Conservation (phyloP, 345 rosid genomes). For the Jatropha curcas region DNA sequence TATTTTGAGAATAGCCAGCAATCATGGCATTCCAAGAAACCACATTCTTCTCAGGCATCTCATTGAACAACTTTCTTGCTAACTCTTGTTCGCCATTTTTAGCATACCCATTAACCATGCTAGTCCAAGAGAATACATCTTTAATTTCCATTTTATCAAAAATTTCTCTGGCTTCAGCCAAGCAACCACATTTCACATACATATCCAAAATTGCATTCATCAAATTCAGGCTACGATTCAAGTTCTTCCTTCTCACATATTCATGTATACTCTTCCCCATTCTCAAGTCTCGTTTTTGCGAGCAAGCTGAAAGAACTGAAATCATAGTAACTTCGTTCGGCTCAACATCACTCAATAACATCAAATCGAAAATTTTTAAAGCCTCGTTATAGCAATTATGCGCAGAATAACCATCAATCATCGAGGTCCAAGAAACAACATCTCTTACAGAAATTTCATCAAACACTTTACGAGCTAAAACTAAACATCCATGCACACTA, state of each 20-base stretch:
- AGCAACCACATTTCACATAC: slow-evolving; percentile 44
- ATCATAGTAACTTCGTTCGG: slow-evolving; percentile 47
- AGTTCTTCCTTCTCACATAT: slow-evolving; percentile 20
- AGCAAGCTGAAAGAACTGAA: slow-evolving; percentile 38
- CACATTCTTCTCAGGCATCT: slow-evolving; percentile 43
- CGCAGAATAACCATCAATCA: slow-evolving; percentile 39
- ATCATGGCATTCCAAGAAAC: slow-evolving; percentile 54
- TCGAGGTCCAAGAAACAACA: slow-evolving; percentile 48
- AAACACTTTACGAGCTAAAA: slow-evolving; percentile 32
- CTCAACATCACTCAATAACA: slow-evolving; percentile 32
- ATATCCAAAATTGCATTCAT: slow-evolving; percentile 38
- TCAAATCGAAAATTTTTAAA: slow-evolving; percentile 32
- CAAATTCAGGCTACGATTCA: slow-evolving; percentile 24
- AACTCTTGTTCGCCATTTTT: slow-evolving; percentile 33
- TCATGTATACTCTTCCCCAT: slow-evolving; percentile 33
- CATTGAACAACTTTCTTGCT: slow-evolving; percentile 37
- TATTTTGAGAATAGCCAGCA: slow-evolving; percentile 44
- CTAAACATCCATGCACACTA: slow-evolving; percentile 9
- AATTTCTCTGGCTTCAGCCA: slow-evolving; percentile 30
- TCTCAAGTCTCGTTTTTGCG: slow-evolving; percentile 32
- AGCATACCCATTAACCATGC: slow-evolving; percentile 45
- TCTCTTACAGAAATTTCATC: slow-evolving; percentile 40
- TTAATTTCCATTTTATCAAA: slow-evolving; percentile 33
- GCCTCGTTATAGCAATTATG: slow-evolving; percentile 26
- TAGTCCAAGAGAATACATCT: slow-evolving; percentile 55